Percentiles rank a stretch among this genome's conserved stretches.
These are phyloP conservation scores for Carallia brachiata DNA, from an alignment of 345 rosid species.

Conservation along the genomic window DNA sequence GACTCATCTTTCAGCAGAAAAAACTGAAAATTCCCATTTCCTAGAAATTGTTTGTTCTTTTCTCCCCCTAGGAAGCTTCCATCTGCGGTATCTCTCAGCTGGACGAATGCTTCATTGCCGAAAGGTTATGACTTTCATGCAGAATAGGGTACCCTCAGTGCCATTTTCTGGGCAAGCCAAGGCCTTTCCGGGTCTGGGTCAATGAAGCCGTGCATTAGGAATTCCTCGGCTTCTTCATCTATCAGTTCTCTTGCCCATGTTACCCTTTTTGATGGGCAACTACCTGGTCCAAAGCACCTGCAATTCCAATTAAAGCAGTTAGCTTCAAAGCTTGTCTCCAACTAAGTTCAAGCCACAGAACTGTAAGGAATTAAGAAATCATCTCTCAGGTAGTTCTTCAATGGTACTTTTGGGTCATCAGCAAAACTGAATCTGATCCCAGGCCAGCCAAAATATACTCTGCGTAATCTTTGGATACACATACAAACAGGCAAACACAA, in stretches of 20 bases:
- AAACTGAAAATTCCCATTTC: background rate
- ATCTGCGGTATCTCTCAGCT: background rate
- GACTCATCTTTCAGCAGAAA: background rate
- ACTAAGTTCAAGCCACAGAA: background rate
- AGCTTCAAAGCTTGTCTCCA: no score
- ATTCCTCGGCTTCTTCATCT: slow-evolving; percentile 84
- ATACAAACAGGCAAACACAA: no score
- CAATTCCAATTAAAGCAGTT: slow-evolving; percentile 7
- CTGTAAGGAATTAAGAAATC: no score
- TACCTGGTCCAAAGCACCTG: slow-evolving; percentile 90
- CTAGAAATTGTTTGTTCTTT: no score
- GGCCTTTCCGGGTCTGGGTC: slow-evolving; percentile 74
- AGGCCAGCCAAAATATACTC: background rate
- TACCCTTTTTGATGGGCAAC: slow-evolving; percentile 68
- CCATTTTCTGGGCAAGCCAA: slow-evolving; percentile 85
- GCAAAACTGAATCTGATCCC: background rate
- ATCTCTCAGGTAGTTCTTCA: background rate
- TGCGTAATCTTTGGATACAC: no score
- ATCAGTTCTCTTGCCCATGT: slow-evolving; percentile 83
- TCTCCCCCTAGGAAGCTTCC: background rate
- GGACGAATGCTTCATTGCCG: background rate
- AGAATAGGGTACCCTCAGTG: slow-evolving; percentile 61
- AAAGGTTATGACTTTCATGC: slow-evolving; percentile 37
- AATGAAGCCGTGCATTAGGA: slow-evolving; percentile 67
- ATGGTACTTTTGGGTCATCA: background rate